A percentile compares a stretch with the other conserved stretches of the same genome.
Conservation (phyloP, 768 basidiomycete genomes). For the Hortiboletus flavorubellus region DNA sequence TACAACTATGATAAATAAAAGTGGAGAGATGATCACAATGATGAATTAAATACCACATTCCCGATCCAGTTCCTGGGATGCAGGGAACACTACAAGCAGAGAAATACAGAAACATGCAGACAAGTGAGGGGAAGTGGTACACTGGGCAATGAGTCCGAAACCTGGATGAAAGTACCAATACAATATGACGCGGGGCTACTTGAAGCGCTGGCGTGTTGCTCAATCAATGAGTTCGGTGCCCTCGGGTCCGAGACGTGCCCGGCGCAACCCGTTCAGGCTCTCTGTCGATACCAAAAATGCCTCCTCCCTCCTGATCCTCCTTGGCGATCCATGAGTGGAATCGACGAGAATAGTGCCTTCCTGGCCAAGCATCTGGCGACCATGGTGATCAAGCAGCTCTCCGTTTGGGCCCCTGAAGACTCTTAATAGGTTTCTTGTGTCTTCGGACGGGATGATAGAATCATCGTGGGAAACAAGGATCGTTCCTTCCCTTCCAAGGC, state of each 20-base stretch:
- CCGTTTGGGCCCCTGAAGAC: constrained; percentile 18
- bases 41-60: neutral
- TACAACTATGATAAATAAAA: too few relatives aligned
- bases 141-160: neutral
- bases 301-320: constrained; percentile 3
- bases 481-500: constrained; percentile 6
- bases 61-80: constrained; percentile 25
- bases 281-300: neutral
- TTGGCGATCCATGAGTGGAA: neutral
- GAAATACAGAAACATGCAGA: neutral
- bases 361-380: constrained; percentile 20
- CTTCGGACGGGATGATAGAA: neutral
- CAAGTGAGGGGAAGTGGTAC: neutral
- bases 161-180: neutral
- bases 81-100: neutral
- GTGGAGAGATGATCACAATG: too few relatives aligned
- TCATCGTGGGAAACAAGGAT: constrained; percentile 7
- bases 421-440: neutral
- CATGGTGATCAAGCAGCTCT: constrained; percentile 17
- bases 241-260: constrained; percentile 17
- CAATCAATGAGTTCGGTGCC: constrained; percentile 25
- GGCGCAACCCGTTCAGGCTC: neutral
- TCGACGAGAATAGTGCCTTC: constrained; percentile 22
- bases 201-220: neutral
- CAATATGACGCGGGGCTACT: too few relatives aligned